Base-by-base conservation (phyloP, 441 rosid species). In the Populus hybrid region DNA sequence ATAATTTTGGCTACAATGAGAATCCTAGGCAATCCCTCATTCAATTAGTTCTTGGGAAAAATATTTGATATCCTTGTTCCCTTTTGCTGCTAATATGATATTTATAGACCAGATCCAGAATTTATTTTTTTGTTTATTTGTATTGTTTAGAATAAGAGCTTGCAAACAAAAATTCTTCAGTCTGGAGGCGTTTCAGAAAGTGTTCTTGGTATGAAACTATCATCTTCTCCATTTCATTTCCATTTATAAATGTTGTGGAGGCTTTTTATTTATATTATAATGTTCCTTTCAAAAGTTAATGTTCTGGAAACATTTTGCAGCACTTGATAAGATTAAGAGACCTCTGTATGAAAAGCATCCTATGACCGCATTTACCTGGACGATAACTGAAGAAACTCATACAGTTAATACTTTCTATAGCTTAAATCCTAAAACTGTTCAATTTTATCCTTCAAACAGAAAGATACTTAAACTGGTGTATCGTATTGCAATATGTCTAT, bases 261-360 rank as follows among this genome's bases (percentile, higher is more conserved):
- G 61, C 70, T 80, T 40, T 54, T 64, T 71, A 77, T 71, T 73
- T 8, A 77, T 74, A 14, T 64, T 67, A 24, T 34, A 46, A 72
- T 63, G 70, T 71, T 71, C 40, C 75, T 65, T 73, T 26, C 21
- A 28, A 30, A 72, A 54, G 28, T 69, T 70, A 57, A 68, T 61
- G n/a, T 67, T 69, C 67, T 72, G 34, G 82, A 72, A 72, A 74
- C 77, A 74, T 71, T 78, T 76, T 85, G 87, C 89, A 96, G 99
- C 90, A 73, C 93, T 97, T 84, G 93, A 97, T 79, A 90, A 91
- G 90, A 87, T 91, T 75, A 88, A 88, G 84, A 90, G 95, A 79
- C 99, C 99, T 63, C 79, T 97, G 78, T 97, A 97, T 83, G 94
- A 89, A 79, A 97, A 92, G 85, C 99, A 95, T 90, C 98, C 97